Base-by-base conservation (phyloP, 768 basidiomycete genomes). In the Roridomyces roridus region DNA sequence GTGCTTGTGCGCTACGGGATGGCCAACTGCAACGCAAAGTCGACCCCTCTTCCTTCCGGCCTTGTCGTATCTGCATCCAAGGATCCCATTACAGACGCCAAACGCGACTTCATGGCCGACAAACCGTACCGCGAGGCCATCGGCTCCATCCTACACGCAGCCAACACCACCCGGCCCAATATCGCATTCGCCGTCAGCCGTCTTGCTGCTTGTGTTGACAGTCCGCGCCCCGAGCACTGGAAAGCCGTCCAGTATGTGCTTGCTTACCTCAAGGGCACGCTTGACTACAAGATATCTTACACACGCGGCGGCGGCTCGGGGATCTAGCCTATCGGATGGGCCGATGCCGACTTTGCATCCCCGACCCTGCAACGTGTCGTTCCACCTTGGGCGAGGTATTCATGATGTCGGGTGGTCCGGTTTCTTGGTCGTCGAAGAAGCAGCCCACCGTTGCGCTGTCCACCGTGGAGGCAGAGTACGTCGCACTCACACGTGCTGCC, bases 161-260 rank as follows among this genome's bases (percentile, higher is more conserved):
- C 65, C 9, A 55, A 66, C 17, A 67, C 63, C 0, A 67, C 70
- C 6, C 57, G 64, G n/a, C 69, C 70, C 6, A 68, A 74, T 42
- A 41, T 72, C 8, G 56, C 67, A 2, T 68, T 46, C 50, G 55
- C 70, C 8, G 55, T 68, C 4, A 48, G 52, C 3, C 24, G 57
- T 1, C 57, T 72, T 0, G 55, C 68, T 1, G 62, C 63, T 0
- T 70, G 65, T 57, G 50, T 60, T 23, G 31, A 35, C 6, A 68
- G 71, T 49, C 72, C 72, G 9, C 67, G 70, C 0, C 39, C 55
- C 0, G 56, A 46, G 0, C 78, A 80, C 55, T 77, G 75, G 75
- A 63, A 69, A 2, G 73, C 75, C 1, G 60, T 74, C n/a, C 65
- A 73, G 25, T 73, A 73, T 45, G 29, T 77, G 18, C 59, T 75